Evolutionary conservation across 768 basidiomycete genomes (phyloP), one percentile per base, ranked within the genome.

Genomic region (Xerocomus potaroensis): DNA sequence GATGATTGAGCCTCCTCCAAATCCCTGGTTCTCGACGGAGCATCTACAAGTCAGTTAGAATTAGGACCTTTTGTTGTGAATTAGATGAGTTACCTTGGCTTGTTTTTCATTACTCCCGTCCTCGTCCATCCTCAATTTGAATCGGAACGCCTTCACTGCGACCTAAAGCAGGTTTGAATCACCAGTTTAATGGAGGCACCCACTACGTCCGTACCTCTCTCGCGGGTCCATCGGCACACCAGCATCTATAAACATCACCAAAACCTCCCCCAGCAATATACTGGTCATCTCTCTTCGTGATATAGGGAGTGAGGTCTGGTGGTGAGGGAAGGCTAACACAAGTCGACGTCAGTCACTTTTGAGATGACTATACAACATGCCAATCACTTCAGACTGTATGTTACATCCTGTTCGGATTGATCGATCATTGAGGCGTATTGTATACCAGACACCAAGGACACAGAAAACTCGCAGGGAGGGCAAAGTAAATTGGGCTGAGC

Each of bases 1-100:
- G n/a, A 35, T 67, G 62, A 0, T 54, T 18, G 0, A 67, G 45
- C 31, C 50, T 42, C 43, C 38, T 55, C 66, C 64, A 67, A 15
- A 65, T 61, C 11, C 54, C 56, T 5, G 65, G 47, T 24, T 66
- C 65, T 31, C 61, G 26, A 27, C 26, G 55, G 32, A 61, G 39
- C 43, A 63, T 49, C 65, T 61, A 3, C 1, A 2, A 24, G 15
- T 1, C 0, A 4, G 5, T 29, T 38, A 0, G 9, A 1, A 15
- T 1, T 2, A 1, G 5, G 6, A 27, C 26, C 2, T 2, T 19
- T 21, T 14, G 19, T 21, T 31, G 8, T 12, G 9, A 3, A 35
- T 6, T 1, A 1, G 21, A 21, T 21, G 10, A 1, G 3, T 9
- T 39, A 56, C 49, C 47, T 27, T 27, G 26, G 5, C 10, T 5